Evolutionary conservation across 345 rosid genomes (phyloP), one percentile per base, ranked within the genome.

Genomic region (Rhodamnia rubescens): DNA sequence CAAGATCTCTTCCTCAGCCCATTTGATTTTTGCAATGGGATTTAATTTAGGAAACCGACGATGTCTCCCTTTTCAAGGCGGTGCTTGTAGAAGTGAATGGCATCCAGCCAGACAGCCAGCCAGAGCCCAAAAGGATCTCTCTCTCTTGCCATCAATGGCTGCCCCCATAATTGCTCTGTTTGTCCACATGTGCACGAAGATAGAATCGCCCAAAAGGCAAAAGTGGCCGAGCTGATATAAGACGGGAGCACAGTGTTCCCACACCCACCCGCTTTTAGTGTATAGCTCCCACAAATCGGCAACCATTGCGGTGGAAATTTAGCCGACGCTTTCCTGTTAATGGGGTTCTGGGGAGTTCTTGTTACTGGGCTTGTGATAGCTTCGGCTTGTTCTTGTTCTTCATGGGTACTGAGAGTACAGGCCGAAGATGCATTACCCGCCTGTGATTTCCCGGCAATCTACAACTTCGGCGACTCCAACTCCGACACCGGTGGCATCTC

Each of bases 381-480:
- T 21, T 32, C 29, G 75, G 44, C 44, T 16, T 64, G 75, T 16
- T 32, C 75, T 16, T 64, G 12, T 20, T 16, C 44, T 64, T 64
- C 75, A 11, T 32, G 75, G 75, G 75, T 32, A 18, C 75, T 0
- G 24, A 16, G 75, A 11, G 75, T 64, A 36, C 44, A 64, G 75
- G 75, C 75, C 24, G 75, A 64, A 4, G 88, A 16, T 6, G 83
- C 85, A 29, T 86, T 55, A 9, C 85, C 85, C 53, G 32, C 83
- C 51, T 86, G 88, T 56, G 56, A 29, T 47, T 86, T 86, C 44
- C 88, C 88, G 47, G 88, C 88, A 16, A 26, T 86, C 44, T 86
- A 86, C 88, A 86, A 86, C 88, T 86, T 86, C 82, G 88, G 88
- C 18, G 88, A 86, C 85, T 86, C 88, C 44, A 86, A 86, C 44